Percentiles rank a stretch among this genome's conserved stretches.
Conservation (phyloP, 2,329 filamentous ascomycete species). For the Stagonosporopsis cucurbitacearum region DNA sequence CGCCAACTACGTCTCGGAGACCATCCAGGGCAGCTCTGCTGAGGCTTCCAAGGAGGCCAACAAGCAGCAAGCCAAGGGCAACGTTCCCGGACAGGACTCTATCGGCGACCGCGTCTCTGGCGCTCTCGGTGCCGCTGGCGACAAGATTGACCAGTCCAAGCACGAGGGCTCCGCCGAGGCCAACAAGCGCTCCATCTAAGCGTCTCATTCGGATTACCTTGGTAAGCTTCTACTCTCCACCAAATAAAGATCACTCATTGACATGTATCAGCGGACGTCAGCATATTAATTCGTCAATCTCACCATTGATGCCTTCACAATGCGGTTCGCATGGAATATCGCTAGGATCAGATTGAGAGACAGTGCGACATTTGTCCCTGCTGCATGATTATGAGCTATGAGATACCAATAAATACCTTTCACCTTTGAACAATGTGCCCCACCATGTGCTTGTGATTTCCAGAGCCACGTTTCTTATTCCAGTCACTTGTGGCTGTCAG, state of each 20-base stretch:
- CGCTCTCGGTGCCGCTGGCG: slow-evolving; percentile 58
- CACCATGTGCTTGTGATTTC: neutral
- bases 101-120: slow-evolving; percentile 60
- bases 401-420: slow-evolving; percentile 40
- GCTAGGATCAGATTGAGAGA: slow-evolving; percentile 15
- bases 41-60: slow-evolving; percentile 71
- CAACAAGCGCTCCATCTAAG: slow-evolving; percentile 54
- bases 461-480: too few relatives aligned
- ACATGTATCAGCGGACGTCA: slow-evolving; percentile 3
- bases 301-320: slow-evolving; percentile 4
- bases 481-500: too few relatives aligned
- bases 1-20: slow-evolving; percentile 73
- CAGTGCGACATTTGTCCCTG: slow-evolving; percentile 17
- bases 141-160: slow-evolving; percentile 62
- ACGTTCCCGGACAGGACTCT: slow-evolving; percentile 55
- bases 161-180: slow-evolving; percentile 58
- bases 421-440: slow-evolving; percentile 5
- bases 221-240: neutral
- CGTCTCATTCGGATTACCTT: slow-evolving; percentile 16
- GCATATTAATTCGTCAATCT: slow-evolving; percentile 9
- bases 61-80: slow-evolving; percentile 66
- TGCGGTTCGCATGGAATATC: slow-evolving; percentile 17
- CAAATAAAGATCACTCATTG: neutral
- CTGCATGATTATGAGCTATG: slow-evolving; percentile 29
- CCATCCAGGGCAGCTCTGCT: slow-evolving; percentile 62